Base-by-base conservation (phyloP, 176 grass and related monocot species). In the Phragmites australis region DNA sequence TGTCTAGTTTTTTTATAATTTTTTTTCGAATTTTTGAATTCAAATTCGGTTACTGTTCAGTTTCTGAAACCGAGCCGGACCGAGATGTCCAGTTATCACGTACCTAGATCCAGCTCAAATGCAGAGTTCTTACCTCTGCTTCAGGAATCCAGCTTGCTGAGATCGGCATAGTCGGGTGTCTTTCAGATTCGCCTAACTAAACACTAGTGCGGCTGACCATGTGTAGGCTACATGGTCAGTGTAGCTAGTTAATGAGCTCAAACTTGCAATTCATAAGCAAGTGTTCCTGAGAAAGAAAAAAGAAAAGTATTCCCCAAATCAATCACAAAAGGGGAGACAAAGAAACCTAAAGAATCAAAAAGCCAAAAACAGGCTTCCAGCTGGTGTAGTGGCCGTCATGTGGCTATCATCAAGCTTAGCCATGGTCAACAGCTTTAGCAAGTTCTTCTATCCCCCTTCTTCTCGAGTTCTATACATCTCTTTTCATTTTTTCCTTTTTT, bases 351-450 rank as follows among this genome's bases (percentile, higher is more conserved):
- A 65, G 55, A 77, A 57, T 74, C 65, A 79, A 88, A 79, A 72
- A 69, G n/a, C n/a, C 51, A 25, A 50, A 57, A 65, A 73, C 67
- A 42, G 57, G 30, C 56, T 61, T 69, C 34, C 54, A 47, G 76
- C 78, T 85, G 82, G 71, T 85, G 82, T 76, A 71, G 71, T 85
- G 87, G 64, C 87, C 77, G 63, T 89, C 82, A 89, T 85, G 87
- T 89, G 87, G 70, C 71, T 43, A 75, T 74, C 75, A 77, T 70
- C 55, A 77, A 89, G 65, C 77, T 52, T 49, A 58, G 63, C 61
- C 66, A 44, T 37, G 70, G 82, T 85, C 82, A 85, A 80, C 70
- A 88, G 51, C 81, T 88, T 88, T 69, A 46, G 76, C 51, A 49
- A 48, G 50, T 18, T 45, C 52, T 12, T 0, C 29, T 53, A 8